Evolutionary conservation across 2,329 filamentous ascomycete species (phyloP).

Genomic region (Xylaria sp.): DNA sequence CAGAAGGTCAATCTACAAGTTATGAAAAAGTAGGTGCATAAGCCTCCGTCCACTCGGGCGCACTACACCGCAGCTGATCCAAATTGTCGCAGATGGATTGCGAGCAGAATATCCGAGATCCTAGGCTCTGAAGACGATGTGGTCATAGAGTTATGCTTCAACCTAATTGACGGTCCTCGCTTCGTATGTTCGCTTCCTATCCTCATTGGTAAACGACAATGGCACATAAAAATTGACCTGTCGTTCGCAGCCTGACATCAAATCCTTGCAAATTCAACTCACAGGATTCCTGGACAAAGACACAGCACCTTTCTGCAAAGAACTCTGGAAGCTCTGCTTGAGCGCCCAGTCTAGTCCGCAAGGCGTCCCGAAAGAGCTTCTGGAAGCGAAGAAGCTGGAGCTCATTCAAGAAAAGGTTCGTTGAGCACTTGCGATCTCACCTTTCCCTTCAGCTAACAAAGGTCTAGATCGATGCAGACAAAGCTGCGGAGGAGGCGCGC

Average conservation of each 20-base stretch:
- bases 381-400: constrained; percentile 96
- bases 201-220: background rate
- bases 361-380: constrained; percentile 91
- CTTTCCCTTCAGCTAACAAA: constrained; percentile 23
- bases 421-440: constrained; percentile 14
- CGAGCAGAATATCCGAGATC: constrained; percentile 85
- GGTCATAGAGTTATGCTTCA: constrained; percentile 82
- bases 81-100: constrained; percentile 80
- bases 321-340: constrained; percentile 90
- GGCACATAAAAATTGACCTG: constrained; percentile 19
- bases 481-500: constrained; percentile 79
- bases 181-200: constrained; percentile 32
- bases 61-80: constrained; percentile 33
- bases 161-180: constrained; percentile 39
- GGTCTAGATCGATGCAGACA: constrained; percentile 80
- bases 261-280: constrained; percentile 91
- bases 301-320: constrained; percentile 87
- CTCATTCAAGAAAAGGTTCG: constrained; percentile 91
- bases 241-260: constrained; percentile 83
- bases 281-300: constrained; percentile 96
- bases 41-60: constrained; percentile 5
- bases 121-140: constrained; percentile 95
- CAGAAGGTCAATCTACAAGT: constrained; percentile 96
- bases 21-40: constrained; percentile 85
- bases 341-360: constrained; percentile 90